Evolutionary conservation across 108 stramenopile species (phyloP).

Genomic region (Asterionellopsis glacialis): DNA sequence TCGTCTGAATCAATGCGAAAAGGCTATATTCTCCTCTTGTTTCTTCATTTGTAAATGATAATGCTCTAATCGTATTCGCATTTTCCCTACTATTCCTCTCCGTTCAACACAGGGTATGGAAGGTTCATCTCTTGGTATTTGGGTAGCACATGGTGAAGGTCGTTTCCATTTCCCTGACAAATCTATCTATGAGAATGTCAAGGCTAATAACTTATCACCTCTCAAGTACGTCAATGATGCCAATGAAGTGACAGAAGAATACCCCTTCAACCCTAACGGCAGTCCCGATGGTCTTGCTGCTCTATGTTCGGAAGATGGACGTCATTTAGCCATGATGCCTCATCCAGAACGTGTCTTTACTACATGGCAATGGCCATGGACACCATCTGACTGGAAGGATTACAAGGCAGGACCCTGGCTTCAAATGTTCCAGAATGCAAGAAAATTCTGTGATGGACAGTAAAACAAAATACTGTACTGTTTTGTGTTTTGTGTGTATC

Average conservation of each 20-base stretch:
- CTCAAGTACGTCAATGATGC: constrained; percentile 94
- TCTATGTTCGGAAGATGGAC: constrained; percentile 97
- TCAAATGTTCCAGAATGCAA: constrained; percentile 99
- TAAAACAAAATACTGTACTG: no score
- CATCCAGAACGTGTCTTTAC: constrained; percentile 98
- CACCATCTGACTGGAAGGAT: constrained; percentile 86
- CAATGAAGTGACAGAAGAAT: constrained; percentile 89
- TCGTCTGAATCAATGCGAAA: neutral
- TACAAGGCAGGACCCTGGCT: constrained; percentile 91
- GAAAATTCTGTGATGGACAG: constrained; percentile 80
- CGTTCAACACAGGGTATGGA: constrained; percentile 78
- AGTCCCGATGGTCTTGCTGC: constrained; percentile 97
- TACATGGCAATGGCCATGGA: constrained; percentile 99
- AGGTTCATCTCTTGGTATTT: constrained; percentile 94
- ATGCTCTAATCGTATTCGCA: no score
- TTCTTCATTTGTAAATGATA: neutral
- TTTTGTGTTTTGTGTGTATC: no score
- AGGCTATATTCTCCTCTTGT: neutral
- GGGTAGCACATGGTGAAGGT: constrained; percentile 99
- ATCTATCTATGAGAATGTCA: constrained; percentile 58
- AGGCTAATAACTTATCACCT: constrained; percentile 74
- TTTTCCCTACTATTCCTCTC: no score
- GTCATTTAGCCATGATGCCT: constrained; percentile 99
- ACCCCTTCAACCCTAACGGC: constrained; percentile 99
- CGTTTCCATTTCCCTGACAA: constrained; percentile 94